Base-by-base conservation (phyloP, 257 asterid genomes). In the Solanum tarapatanum region DNA sequence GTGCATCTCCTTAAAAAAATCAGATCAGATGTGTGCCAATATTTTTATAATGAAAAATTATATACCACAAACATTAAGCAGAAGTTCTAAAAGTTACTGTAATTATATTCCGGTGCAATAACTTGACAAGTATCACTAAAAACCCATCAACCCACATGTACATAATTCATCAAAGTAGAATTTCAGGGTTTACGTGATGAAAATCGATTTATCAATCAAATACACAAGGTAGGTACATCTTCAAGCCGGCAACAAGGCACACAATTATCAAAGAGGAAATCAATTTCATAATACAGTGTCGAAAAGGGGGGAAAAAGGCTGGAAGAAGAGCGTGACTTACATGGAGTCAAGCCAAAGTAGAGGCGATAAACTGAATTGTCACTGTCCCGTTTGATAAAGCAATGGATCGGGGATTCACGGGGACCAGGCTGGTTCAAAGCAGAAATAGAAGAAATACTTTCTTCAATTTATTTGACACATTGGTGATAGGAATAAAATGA, bases 381-480 rank as follows among this genome's bases (percentile, higher is more conserved):
- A 88, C 95, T 88, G 89, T 93, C 95, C 92, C 98, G 91, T 91
- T 93, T 94, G 89, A 95, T 95, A 92, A 88, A 94, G 89, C 97
- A 95, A 82, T 93, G 96, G 84, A 95, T 92, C 23, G 96, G 96
- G 88, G 91, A 75, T 89, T 94, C 97, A 58, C 94, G 94, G 11
- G 97, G 95, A 41, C 96, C 98, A 82, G 95, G 95, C 98, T 94
- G 87, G 45, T 83, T 23, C 87, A 84, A 23, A 84, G 33, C 39
- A 84, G 14, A 84, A 64, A 23, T 48, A 84, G 33, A 66, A 21
- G 32, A 11, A 8, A 68, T 11, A 62, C 48, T 39, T 60, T n/a
- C 24, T 23, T 84, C 33, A n/a, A n/a, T 62, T 84, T 13, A 23
- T 36, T 62, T 62, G 79, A 84, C 58, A 84, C 36, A 21, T 84